Percentiles rank a stretch among this genome's conserved stretches.
Conservation (phyloP, 768 basidiomycete species). For the Lentinula sp. region DNA sequence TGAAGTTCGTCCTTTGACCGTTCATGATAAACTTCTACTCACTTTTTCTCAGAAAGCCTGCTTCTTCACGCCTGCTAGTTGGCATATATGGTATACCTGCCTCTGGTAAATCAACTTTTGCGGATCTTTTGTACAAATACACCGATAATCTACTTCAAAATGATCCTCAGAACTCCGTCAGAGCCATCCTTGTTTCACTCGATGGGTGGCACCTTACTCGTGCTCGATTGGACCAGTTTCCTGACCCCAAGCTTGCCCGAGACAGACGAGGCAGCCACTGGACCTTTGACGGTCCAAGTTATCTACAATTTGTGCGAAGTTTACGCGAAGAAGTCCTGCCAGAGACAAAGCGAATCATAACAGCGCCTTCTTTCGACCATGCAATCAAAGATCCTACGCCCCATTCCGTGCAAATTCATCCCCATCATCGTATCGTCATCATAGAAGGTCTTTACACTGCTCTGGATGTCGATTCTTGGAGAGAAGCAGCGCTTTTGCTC, state of each 20-base stretch:
- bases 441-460: conserved; percentile 90
- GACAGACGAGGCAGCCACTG: conserved; percentile 82
- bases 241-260: conserved; percentile 72
- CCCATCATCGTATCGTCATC: conserved; percentile 70
- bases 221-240: conserved; percentile 67
- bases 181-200: conserved; percentile 67
- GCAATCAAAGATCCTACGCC: conserved; percentile 79
- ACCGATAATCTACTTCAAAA: conserved; percentile 39
- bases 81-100: conserved; percentile 80
- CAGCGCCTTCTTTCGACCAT: conserved; percentile 84
- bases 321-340: conserved; percentile 36
- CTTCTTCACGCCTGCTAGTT: conserved; percentile 47
- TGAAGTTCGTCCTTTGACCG: conserved; percentile 25
- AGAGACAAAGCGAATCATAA: conserved; percentile 24
- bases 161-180: conserved; percentile 4
- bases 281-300: conserved; percentile 81
- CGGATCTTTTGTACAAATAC: conserved; percentile 47
- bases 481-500: conserved; percentile 50
- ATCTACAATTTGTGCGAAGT: conserved; percentile 57
- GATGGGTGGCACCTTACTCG: conserved; percentile 94
- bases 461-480: conserved; percentile 72
- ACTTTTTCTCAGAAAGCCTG: background rate
- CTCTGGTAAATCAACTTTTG: conserved; percentile 78
- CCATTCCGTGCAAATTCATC: conserved; percentile 49
- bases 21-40: background rate